Conservation (phyloP, 345 rosid species). For the Jatropha curcas region DNA sequence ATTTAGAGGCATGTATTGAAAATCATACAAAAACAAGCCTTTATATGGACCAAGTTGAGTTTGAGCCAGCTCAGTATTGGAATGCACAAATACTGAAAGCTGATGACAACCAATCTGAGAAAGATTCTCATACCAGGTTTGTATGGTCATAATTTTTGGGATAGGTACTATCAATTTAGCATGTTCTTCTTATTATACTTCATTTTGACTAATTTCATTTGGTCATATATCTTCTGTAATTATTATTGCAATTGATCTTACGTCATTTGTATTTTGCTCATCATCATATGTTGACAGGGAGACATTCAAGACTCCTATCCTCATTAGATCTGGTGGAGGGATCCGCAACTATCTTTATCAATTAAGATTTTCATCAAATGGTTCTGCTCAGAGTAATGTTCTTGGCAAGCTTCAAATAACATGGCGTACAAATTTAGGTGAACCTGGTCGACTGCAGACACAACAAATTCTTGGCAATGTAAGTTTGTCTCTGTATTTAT, state of each 20-base stretch:
- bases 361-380: conserved; percentile 48
- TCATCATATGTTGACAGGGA: conserved; percentile 41
- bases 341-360: conserved; percentile 83
- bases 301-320: conserved; percentile 63
- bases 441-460: conserved; percentile 96
- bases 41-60: conserved; percentile 97
- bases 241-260: not conserved
- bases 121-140: conserved; percentile 48
- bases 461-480: conserved; percentile 94
- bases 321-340: conserved; percentile 91
- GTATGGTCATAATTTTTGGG: conserved; percentile 9
- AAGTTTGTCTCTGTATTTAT: conserved; percentile 32
- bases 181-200: not conserved
- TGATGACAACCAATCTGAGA: conserved; percentile 45
- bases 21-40: conserved; percentile 90
- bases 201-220: not conserved
- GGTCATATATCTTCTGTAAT: not conserved
- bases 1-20: conserved; percentile 91
- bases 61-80: conserved; percentile 93
- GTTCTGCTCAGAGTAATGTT: conserved; percentile 56
- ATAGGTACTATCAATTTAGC: not conserved
- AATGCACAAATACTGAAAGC: conserved; percentile 58
- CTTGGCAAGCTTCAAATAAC: conserved; percentile 96
- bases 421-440: conserved; percentile 97
- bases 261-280: not conserved